Conservation (phyloP, 306 rosid species). For the Lithocarpus polystachyus region DNA sequence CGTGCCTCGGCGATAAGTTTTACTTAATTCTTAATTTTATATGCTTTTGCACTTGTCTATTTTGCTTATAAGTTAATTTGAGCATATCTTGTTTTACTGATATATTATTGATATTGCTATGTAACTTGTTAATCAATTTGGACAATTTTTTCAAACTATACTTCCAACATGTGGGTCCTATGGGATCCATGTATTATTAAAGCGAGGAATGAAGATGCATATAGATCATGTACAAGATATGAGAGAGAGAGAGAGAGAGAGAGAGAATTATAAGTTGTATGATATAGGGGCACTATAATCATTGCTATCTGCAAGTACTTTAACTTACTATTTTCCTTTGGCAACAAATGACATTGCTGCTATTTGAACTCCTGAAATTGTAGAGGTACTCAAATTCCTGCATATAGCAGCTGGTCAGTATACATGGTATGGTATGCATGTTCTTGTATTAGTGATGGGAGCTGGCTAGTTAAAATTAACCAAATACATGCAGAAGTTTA, state of each 20-base stretch:
- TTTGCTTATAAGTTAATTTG: too few species aligned
- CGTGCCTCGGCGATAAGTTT: too few species aligned
- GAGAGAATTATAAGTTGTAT: neutral
- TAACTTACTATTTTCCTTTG: conserved; percentile 49
- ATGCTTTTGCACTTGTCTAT: too few species aligned
- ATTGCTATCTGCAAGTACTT: neutral
- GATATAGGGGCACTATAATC: neutral
- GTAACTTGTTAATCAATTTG: too few species aligned
- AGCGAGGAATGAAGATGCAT: too few species aligned
- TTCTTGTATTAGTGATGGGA: neutral
- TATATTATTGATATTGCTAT: too few species aligned
- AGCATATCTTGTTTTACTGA: too few species aligned
- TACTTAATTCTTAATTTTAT: too few species aligned
- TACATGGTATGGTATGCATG: neutral
- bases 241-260: neutral
- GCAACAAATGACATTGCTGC: conserved; percentile 23
- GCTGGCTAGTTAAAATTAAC: neutral
- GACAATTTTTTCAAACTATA: neutral
- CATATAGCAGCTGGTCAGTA: neutral
- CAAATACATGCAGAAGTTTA: neutral
- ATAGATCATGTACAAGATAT: too few species aligned
- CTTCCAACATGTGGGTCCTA: neutral
- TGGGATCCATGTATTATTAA: too few species aligned
- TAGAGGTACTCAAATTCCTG: conserved; percentile 47
- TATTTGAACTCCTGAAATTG: conserved; percentile 44